Percentiles rank a stretch among this genome's conserved stretches.
Evolutionary conservation across 257 asterid genomes (phyloP).

Genomic region (Ocimum tenuiflorum): DNA sequence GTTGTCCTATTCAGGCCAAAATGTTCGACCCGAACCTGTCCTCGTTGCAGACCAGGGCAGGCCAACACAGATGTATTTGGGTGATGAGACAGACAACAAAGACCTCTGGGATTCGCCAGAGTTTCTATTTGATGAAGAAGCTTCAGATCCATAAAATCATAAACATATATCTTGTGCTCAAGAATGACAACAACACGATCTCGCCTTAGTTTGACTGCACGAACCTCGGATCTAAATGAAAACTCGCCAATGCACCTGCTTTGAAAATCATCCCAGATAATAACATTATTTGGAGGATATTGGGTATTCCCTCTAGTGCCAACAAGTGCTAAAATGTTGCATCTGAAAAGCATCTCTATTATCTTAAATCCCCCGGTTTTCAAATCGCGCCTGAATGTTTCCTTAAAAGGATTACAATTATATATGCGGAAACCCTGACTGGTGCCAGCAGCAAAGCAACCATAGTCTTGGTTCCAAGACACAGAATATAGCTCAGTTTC

Average conservation of each 20-base stretch:
- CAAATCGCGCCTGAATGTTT: slow-evolving; percentile 84
- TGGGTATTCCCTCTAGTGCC: slow-evolving; percentile 66
- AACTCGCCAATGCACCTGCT: slow-evolving; percentile 89
- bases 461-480: slow-evolving; percentile 91
- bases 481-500: slow-evolving; percentile 67
- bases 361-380: slow-evolving; percentile 83
- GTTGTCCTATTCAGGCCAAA: slow-evolving; percentile 78
- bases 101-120: slow-evolving; percentile 68
- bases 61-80: slow-evolving; percentile 69
- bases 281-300: slow-evolving; percentile 79
- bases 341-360: slow-evolving; percentile 84
- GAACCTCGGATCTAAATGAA: slow-evolving; percentile 86
- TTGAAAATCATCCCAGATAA: slow-evolving; percentile 96
- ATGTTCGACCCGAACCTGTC: slow-evolving; percentile 92
- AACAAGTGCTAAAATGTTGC: slow-evolving; percentile 90
- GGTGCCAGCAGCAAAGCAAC: slow-evolving; percentile 96
- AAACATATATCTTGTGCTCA: slow-evolving; percentile 86
- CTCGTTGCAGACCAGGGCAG: slow-evolving; percentile 74
- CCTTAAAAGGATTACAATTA: slow-evolving; percentile 76
- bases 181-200: slow-evolving; percentile 79
- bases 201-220: slow-evolving; percentile 75
- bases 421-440: slow-evolving; percentile 77
- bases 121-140: slow-evolving; percentile 96
- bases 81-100: slow-evolving; percentile 85
- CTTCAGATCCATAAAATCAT: slow-evolving; percentile 76